Percentiles rank a stretch among this genome's conserved stretches.
Evolutionary conservation across 2,329 filamentous ascomycete genomes (phyloP).

Genomic region (Clonostachys chloroleuca): DNA sequence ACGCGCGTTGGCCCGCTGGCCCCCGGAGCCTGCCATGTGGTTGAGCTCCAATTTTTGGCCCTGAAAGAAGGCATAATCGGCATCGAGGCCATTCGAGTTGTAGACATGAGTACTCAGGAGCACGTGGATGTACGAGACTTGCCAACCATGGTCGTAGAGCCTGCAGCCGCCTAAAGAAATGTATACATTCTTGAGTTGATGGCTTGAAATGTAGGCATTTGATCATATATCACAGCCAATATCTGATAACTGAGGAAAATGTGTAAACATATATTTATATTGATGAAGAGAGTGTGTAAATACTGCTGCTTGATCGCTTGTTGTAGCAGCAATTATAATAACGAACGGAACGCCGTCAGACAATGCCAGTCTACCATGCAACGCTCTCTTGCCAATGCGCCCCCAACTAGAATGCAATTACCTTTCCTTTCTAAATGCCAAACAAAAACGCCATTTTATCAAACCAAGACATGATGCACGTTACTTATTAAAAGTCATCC

Average conservation of each 20-base stretch:
- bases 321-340: too few species aligned
- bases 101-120: constrained; percentile 71
- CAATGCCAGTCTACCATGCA: neutral
- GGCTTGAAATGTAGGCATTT: too few species aligned
- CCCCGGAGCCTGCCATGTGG: constrained; percentile 69
- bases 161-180: constrained; percentile 7
- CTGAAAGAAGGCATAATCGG: constrained; percentile 61
- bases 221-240: too few species aligned
- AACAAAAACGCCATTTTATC: neutral
- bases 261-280: too few species aligned
- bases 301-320: too few species aligned
- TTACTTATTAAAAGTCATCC: constrained; percentile 35
- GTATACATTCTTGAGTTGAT: too few species aligned
- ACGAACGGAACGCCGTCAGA: neutral
- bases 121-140: constrained; percentile 74
- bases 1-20: constrained; percentile 68
- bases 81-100: constrained; percentile 68
- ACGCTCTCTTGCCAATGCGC: neutral
- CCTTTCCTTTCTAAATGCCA: neutral
- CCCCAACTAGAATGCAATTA: too few species aligned
- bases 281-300: too few species aligned
- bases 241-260: too few species aligned
- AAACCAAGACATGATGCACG: neutral
- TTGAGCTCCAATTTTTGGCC: constrained; percentile 68
- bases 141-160: constrained; percentile 59